Evolutionary conservation across 257 asterid genomes (phyloP).

Genomic region (Linderniella brevidens): DNA sequence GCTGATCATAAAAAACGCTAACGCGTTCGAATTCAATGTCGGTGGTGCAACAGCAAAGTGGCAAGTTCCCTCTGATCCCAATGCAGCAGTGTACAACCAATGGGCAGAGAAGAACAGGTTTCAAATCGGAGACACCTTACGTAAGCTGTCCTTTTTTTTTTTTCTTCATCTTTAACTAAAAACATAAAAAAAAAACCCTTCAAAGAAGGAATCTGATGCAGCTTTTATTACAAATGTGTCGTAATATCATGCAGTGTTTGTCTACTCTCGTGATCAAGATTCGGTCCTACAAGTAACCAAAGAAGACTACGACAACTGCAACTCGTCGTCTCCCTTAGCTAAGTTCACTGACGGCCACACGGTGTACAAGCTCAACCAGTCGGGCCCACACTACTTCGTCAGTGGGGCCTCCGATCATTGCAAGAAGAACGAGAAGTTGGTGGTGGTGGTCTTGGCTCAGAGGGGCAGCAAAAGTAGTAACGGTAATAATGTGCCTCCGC

Average conservation of each 20-base stretch:
- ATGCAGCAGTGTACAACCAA: slow-evolving; percentile 19
- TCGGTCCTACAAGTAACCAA: slow-evolving; percentile 34
- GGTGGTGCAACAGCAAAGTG: slow-evolving; percentile 35
- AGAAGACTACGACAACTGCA: slow-evolving; percentile 30
- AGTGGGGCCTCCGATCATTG: slow-evolving; percentile 44
- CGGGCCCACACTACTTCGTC: slow-evolving; percentile 39
- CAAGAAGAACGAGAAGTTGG: slow-evolving; percentile 32
- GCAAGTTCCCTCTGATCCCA: slow-evolving; percentile 35
- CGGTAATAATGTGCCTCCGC: slow-evolving; percentile 12
- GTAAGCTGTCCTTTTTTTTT: slow-evolving; percentile 10
- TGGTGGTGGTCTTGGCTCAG: slow-evolving; percentile 35
- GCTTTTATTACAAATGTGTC: too few relatives aligned
- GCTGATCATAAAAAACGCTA: slow-evolving; percentile 19
- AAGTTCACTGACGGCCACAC: slow-evolving; percentile 32
- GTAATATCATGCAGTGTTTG: slow-evolving; percentile 26
- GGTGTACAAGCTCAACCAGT: slow-evolving; percentile 20
- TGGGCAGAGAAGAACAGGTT: slow-evolving; percentile 28
- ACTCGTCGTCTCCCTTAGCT: slow-evolving; percentile 20
- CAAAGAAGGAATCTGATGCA: too few relatives aligned
- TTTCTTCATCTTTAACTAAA: too few relatives aligned
- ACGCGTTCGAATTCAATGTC: slow-evolving; percentile 29
- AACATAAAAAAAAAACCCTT: too few relatives aligned
- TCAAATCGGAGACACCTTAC: slow-evolving; percentile 20
- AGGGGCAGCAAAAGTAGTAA: slow-evolving; percentile 12
- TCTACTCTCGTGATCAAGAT: slow-evolving; percentile 26